phyloP scores from a whole-genome alignment of 139 green algal species.

The Trebouxia sp. region DNA sequence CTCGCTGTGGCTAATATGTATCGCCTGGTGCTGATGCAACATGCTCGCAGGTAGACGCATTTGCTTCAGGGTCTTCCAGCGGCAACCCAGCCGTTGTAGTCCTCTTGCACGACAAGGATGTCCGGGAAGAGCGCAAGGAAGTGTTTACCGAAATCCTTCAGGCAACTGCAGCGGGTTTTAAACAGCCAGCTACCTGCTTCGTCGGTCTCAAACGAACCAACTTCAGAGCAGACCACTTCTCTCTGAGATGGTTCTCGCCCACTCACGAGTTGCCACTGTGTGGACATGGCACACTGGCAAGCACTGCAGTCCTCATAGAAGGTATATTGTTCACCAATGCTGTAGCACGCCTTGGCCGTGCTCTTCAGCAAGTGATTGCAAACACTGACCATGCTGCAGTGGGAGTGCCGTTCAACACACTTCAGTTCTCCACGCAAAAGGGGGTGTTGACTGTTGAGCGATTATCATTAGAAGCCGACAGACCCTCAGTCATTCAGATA shows the following conservation, averaged over 20 bases:
- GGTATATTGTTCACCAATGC: neutral
- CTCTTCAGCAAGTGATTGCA: too few relatives aligned
- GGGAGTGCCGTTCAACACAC: neutral
- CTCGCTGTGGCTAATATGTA: too few relatives aligned
- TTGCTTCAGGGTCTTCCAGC: neutral
- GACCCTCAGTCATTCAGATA: neutral
- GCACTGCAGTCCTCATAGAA: neutral
- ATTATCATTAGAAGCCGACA: neutral
- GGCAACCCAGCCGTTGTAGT: neutral
- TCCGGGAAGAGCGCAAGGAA: too few relatives aligned
- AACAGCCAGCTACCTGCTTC: neutral
- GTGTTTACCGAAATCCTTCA: neutral
- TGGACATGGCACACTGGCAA: neutral
- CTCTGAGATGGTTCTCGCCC: neutral
- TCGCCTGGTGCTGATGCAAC: neutral
- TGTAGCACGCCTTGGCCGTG: too few relatives aligned
- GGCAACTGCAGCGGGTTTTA: neutral
- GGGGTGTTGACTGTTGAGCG: neutral
- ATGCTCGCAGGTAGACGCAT: neutral
- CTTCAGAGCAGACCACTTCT: too few relatives aligned
- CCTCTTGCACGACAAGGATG: neutral
- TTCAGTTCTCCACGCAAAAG: neutral
- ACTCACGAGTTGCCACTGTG: neutral
- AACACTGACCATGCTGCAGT: neutral
- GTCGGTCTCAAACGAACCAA: too few relatives aligned